These are phyloP conservation scores for Elsinoe fawcettii DNA, from an alignment of 2,329 filamentous ascomycete species.

Conservation along the genomic window DNA sequence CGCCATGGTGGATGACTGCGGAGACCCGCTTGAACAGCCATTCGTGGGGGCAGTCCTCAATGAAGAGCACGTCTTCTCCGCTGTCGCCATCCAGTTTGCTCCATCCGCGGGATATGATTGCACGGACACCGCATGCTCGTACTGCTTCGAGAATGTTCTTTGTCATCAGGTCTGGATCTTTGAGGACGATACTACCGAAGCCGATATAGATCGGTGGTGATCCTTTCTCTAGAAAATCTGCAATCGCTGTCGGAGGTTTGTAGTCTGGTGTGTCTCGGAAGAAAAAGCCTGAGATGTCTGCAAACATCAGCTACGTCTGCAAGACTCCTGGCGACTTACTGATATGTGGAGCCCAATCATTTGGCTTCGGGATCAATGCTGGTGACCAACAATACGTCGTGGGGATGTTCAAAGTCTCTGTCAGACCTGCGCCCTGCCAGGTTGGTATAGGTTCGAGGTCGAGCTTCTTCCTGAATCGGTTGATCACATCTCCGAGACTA, in stretches of 20 bases:
- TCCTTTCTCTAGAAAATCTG: slow-evolving; percentile 17
- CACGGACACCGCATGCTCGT: slow-evolving; percentile 28
- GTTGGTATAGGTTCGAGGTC: slow-evolving; percentile 14
- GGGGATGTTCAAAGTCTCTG: slow-evolving; percentile 15
- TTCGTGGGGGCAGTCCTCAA: slow-evolving; percentile 25
- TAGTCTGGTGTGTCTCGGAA: too few relatives aligned
- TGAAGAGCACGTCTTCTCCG: slow-evolving; percentile 27
- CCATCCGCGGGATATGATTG: slow-evolving; percentile 34
- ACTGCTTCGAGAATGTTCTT: slow-evolving; percentile 31
- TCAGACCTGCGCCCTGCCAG: neutral
- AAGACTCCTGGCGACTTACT: neutral
- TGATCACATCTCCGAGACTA: slow-evolving; percentile 20
- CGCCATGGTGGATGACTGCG: slow-evolving; percentile 34
- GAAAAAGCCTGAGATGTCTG: slow-evolving; percentile 17
- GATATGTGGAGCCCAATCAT: slow-evolving; percentile 49
- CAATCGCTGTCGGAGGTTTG: slow-evolving; percentile 14
- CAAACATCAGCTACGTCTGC: neutral
- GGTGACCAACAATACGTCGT: slow-evolving; percentile 43
- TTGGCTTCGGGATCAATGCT: slow-evolving; percentile 61
- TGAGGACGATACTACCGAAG: slow-evolving; percentile 24
- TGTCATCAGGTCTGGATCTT: slow-evolving; percentile 31
- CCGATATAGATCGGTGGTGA: slow-evolving; percentile 19
- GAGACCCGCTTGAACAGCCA: slow-evolving; percentile 33
- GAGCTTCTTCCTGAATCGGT: slow-evolving; percentile 16
- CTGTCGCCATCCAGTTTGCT: slow-evolving; percentile 29